These are phyloP conservation scores for Ambrosia artemisiifolia DNA, from an alignment of 129 eudicot genomes.

Conservation along the genomic window DNA sequence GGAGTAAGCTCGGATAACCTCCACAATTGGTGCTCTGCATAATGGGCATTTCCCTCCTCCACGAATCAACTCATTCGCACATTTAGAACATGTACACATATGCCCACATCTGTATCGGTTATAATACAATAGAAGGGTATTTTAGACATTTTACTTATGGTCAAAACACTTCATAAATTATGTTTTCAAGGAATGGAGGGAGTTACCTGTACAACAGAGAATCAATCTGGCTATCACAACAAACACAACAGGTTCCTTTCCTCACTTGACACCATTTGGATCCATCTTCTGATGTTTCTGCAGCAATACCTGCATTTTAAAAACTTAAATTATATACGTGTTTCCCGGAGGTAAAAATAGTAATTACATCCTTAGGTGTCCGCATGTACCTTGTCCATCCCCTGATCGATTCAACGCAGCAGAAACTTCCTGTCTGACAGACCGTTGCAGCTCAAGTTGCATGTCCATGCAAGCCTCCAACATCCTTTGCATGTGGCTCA, in stretches of 20 bases:
- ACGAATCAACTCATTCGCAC: conserved; percentile 93
- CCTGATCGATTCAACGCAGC: conserved; percentile 92
- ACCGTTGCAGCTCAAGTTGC: conserved; percentile 97
- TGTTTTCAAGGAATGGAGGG: background rate
- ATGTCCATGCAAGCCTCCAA: conserved; percentile 99
- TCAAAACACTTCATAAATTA: background rate
- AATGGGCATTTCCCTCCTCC: conserved; percentile 98
- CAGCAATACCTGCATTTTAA: conserved; percentile 46
- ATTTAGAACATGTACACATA: conserved; percentile 95
- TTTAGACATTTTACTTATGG: background rate
- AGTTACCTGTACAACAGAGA: conserved; percentile 88
- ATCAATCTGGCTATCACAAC: conserved; percentile 98
- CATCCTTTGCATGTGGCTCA: conserved; percentile 99
- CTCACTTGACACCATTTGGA: conserved; percentile 87
- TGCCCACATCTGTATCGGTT: conserved; percentile 76
- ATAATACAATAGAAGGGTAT: background rate
- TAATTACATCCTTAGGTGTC: conserved; percentile 9
- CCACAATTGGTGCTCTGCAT: conserved; percentile 97
- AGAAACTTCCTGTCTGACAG: conserved; percentile 97
- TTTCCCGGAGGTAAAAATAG: background rate
- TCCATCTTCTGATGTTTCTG: conserved; percentile 95
- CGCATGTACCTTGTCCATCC: conserved; percentile 62
- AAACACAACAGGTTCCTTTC: conserved; percentile 94
- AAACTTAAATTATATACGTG: background rate
- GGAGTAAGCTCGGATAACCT: conserved; percentile 96